Base-by-base conservation (phyloP, 2,329 filamentous ascomycete species). In the Colletotrichum orbiculare region DNA sequence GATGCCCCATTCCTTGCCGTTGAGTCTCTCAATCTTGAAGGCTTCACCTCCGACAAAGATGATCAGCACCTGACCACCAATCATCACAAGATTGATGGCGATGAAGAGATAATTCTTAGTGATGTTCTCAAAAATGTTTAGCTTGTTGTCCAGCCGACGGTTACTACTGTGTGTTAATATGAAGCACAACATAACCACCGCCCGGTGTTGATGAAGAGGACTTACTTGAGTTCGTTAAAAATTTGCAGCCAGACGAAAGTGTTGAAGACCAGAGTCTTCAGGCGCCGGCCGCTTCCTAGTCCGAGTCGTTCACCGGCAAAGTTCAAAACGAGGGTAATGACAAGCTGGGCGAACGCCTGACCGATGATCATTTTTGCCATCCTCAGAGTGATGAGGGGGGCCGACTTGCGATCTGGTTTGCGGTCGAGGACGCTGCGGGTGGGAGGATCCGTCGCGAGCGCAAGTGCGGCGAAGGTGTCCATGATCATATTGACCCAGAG, bases 171-270 rank as follows among this genome's bases (percentile, higher is more conserved):
- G 67, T 74, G 74, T 72, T 69, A 33, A 80, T 76, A 83, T 79
- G 2, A 15, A 12, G 0, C 4, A 5, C 4, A 25, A 25, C 25
- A 25, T 25, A 42, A 41, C n/a, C 8, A 15, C 13, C 33, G 25
- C 11, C 34, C 43, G 11, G 3, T 25, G 25, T 25, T 25, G 2
- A 17, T 10, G 17, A 11, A 92, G 92, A 75, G 92, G 89, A 69
- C 88, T 2, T 66, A 66, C 64, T 66, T 66, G 34, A 66, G 48
- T 50, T 89, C 41, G 89, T 91, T 54, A 50, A 67, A 68, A 68
- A 96, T 92, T 69, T 95, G 92, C 90, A 95, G 93, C 91, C 91
- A 94, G 48, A 94, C 91, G 70, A 94, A 95, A 0, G 90, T 91
- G 77, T 95, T 96, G 82, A 95, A 94, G 6, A 95, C 89, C 10